Evolutionary conservation across 2,329 filamentous ascomycete genomes (phyloP).

Genomic region (Aspergillus puulaauensis): DNA sequence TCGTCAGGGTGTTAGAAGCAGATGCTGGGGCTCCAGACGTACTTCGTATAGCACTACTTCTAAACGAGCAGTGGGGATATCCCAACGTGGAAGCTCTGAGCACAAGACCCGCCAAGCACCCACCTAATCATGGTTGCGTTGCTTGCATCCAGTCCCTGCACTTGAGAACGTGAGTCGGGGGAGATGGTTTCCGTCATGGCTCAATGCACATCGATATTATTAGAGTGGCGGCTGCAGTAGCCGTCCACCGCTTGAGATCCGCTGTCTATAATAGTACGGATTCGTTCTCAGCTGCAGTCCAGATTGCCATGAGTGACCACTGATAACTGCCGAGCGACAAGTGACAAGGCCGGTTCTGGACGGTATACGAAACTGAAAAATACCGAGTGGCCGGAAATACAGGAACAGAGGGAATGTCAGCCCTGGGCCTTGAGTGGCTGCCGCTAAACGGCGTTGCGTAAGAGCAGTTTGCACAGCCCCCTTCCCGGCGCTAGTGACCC

Average conservation of each 20-base stretch:
- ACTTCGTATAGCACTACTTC: not conserved
- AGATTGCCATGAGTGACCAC: not conserved
- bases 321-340: not conserved
- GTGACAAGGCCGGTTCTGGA: not conserved
- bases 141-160: conserved; percentile 6
- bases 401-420: conserved; percentile 5
- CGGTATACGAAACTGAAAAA: conserved; percentile 1
- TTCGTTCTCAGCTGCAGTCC: not conserved
- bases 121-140: not conserved
- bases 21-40: not conserved
- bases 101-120: conserved; percentile 4
- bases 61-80: not conserved
- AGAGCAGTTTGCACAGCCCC: conserved; percentile 29
- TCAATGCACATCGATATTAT: conserved; percentile 1
- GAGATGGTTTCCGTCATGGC: not conserved
- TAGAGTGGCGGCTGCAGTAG: conserved; percentile 5
- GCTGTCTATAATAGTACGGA: not conserved
- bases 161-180: not conserved
- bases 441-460: conserved; percentile 22
- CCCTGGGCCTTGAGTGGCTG: conserved; percentile 6
- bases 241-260: not conserved
- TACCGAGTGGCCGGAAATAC: not conserved
- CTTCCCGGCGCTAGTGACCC: conserved; percentile 24
- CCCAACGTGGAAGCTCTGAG: not conserved
- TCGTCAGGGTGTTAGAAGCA: not conserved